Base-by-base conservation (phyloP, 2,329 filamentous ascomycete genomes). In the Talaromyces sp. region DNA sequence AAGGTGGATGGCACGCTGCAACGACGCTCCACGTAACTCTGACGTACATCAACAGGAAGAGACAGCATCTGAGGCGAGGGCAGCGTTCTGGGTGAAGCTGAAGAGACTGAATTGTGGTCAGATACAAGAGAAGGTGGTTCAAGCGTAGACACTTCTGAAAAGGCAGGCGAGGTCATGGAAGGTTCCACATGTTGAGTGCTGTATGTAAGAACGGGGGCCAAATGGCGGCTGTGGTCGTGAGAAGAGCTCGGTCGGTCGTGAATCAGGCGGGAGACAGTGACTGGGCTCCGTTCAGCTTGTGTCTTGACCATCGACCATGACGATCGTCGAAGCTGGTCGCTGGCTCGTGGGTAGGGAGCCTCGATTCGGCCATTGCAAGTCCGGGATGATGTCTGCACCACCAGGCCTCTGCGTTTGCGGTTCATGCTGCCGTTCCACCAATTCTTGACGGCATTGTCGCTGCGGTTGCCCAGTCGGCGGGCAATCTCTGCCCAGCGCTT, bases 361-460 rank as follows among this genome's bases (percentile, higher is more conserved):
- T 76, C 74, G 53, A 77, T 68, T 29, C 74, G 71, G 63, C 75
- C 73, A 61, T 68, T 67, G 63, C 64, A 69, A 56, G 74, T 70
- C 66, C 75, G 68, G 57, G 73, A 66, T 59, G 65, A 41, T 51
- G 50, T 51, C 72, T 79, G 74, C 63, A 77, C 51, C 62, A 68
- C 48, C 38, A 77, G 72, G 57, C 80, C 73, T 65, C 86, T 79
- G 69, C 80, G 83, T 69, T 88, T 83, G 69, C 92, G 86, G 78
- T 96, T 96, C 83, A 92, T 89, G 72, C 88, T 90, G 55, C 92
- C 92, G 72, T 96, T 96, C 90, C 90, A 96, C 91, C 92, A 97
- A 75, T 97, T 97, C 84, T 97, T 97, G 64, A 97, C 91, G 29
- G 91, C 89, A 70, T 97, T 97, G 79, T 97, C 92, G 74, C 92